Evolutionary conservation across 495 filamentous ascomycete species (phyloP), one percentile per base, ranked within the genome.

Genomic region (Penicillium egyptiacum): DNA sequence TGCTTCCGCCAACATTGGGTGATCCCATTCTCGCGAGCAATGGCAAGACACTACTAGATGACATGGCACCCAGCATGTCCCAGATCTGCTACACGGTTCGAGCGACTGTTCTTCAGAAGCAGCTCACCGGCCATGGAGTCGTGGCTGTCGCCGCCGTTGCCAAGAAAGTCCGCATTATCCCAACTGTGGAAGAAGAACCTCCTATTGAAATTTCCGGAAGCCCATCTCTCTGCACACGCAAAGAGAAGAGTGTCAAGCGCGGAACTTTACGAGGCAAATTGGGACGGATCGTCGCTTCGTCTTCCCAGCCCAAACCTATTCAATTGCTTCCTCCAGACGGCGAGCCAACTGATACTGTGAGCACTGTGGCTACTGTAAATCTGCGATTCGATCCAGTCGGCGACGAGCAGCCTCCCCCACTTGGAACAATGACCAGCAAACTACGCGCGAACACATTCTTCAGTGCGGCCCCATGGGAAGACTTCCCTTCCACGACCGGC

Each of bases 61-160:
- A 98, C 65, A 78, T 94, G 71, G 71, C 90, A 1, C 93, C 94
- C 1, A 76, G 86, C 9, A 96, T 96, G 94, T 76, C 81, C 23
- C 82, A 79, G 31, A 81, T 98, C 43, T 72, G 82, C 23, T 98
- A 98, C 70, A 71, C 71, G 12, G 75, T 98, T 64, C 86, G 85
- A 55, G 88, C 79, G 3, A 78, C 76, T 31, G 72, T 82, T 41
- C 67, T 79, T 37, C 76, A 54, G 73, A 72, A 50, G 50, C 56
- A 7, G 22, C 50, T 23, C 50, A 58, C 17, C 39, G 56, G 20
- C 17, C 31, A n/a, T 22, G 22, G 11, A 39, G n/a, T 81, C 30
- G 79, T 72, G 28, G 62, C 79, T 2, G 50, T 88, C 20, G 79
- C 72, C 4, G 76, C 83, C 3, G 70, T 76, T 5, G 74, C 71